phyloP scores from a whole-genome alignment of 2,329 filamentous ascomycete species.

The Teratosphaeria zuluensis region DNA sequence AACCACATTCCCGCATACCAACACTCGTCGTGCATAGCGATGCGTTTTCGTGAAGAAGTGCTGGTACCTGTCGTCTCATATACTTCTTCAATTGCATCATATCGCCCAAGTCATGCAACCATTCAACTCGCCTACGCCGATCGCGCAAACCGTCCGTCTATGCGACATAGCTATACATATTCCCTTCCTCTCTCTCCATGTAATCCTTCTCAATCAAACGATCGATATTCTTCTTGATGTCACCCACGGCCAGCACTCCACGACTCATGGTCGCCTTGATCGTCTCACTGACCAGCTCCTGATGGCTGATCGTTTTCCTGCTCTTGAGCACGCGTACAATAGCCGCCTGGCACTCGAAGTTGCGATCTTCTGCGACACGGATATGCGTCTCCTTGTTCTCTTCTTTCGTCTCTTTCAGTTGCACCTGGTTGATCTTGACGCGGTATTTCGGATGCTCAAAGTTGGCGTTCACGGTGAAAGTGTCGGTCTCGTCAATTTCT shows the following conservation, averaged over 20 bases:
- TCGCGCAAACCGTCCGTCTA: conserved; percentile 10
- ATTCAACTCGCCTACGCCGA: too few relatives aligned
- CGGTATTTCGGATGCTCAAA: conserved; percentile 78
- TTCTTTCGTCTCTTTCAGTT: conserved; percentile 88
- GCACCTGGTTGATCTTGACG: conserved; percentile 98
- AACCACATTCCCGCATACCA: not conserved
- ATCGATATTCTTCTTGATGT: conserved; percentile 97
- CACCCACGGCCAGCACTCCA: conserved; percentile 71
- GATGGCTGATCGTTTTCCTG: conserved; percentile 74
- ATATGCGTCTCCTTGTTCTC: conserved; percentile 94
- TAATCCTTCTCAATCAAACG: conserved; percentile 93
- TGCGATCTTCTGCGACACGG: conserved; percentile 75
- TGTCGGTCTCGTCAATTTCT: conserved; percentile 69
- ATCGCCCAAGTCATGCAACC: too few relatives aligned
- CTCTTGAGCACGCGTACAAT: conserved; percentile 97
- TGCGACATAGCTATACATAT: conserved; percentile 40
- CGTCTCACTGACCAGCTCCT: conserved; percentile 82
- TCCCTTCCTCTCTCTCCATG: conserved; percentile 67
- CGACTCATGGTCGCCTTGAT: conserved; percentile 82
- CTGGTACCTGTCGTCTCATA: too few relatives aligned
- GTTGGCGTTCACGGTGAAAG: conserved; percentile 67
- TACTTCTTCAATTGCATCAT: too few relatives aligned
- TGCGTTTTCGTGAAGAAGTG: too few relatives aligned
- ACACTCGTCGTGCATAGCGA: too few relatives aligned
- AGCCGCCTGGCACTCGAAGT: conserved; percentile 93